Base-by-base conservation (phyloP, 257 asterid species). In the Petunia secreta region DNA sequence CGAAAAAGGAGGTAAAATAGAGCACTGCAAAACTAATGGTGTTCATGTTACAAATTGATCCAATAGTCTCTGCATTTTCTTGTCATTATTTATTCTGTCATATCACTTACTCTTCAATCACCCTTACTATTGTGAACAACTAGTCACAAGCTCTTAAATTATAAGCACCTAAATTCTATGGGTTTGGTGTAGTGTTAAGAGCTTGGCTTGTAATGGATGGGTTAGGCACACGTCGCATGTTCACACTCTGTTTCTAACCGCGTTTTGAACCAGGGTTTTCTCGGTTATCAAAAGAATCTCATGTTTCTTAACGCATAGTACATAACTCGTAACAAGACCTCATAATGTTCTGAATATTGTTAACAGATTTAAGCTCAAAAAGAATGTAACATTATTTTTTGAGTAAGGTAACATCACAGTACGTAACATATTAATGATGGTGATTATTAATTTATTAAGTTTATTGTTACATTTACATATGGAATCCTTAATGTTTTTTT, bases 321-420 rank as follows among this genome's bases (percentile, higher is more conserved):
- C 60, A 71, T 71, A 50, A 71, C 77, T 50, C 77, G 50, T 2
- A 48, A 50, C 62, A 10, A 16, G 58, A 69, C 40, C 74, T n/a
- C 75, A n/a, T 8, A 67, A 67, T 67, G 75, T 67, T n/a, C 5
- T 55, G n/a, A 67, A 8, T 4, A 8, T 6, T 16, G n/a, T 46
- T 10, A 34, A 73, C 13, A 73, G 62, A 73, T 46, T 15, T 67
- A 68, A 25, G 57, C 55, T 50, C 25, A 25, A 25, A 25, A 25
- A 25, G 25, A 25, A 25, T 25, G 25, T 25, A 25, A 25, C 25
- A 25, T 25, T 25, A 25, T 25, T 25, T 25, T 25, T 25, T 25
- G 25, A 25, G 25, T 25, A 25, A 25, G 25, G 25, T 25, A 25
- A 25, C 25, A 25, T 25, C 62, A 50, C 34, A 50, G 34, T 48